Conservation (phyloP, 1,284 basidiomycete species). For the Cutaneotrichosporon daszewskae region DNA sequence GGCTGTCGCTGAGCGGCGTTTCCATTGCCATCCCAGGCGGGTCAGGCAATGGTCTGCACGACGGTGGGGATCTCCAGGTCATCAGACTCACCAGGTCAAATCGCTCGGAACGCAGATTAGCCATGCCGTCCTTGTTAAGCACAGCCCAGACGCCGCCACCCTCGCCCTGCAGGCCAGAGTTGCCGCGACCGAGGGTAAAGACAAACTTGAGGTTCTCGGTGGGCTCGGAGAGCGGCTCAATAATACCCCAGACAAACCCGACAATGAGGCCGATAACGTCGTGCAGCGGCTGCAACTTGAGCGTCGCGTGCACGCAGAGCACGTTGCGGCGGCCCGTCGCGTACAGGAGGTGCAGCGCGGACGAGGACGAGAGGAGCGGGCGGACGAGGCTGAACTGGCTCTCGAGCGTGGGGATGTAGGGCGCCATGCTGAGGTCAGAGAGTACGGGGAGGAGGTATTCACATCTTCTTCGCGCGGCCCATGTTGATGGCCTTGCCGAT, state of each 20-base stretch:
- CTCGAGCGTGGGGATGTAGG: constrained; percentile 18
- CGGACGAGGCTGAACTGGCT: constrained; percentile 32
- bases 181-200: constrained; percentile 61
- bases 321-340: constrained; percentile 76
- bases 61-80: no score
- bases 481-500: constrained; percentile 37
- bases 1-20: no score
- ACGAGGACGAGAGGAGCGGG: constrained; percentile 32
- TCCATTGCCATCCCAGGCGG: no score
- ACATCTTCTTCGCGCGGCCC: constrained; percentile 35
- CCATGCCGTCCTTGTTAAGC: constrained; percentile 70
- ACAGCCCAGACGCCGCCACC: constrained; percentile 73
- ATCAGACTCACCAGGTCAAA: constrained; percentile 72
- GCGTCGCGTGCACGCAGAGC: constrained; percentile 67
- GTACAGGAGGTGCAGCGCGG: constrained; percentile 61
- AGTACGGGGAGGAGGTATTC: constrained; percentile 33
- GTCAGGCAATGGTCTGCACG: no score
- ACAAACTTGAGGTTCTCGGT: constrained; percentile 57
- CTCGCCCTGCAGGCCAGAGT: constrained; percentile 46
- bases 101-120: constrained; percentile 60
- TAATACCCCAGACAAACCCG: constrained; percentile 58
- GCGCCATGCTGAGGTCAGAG: constrained; percentile 21
- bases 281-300: constrained; percentile 73
- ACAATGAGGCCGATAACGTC: constrained; percentile 60
- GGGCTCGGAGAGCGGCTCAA: constrained; percentile 64